These are phyloP conservation scores for Aspergillus eucalypticola DNA, from an alignment of 2,329 filamentous ascomycete species.

Conservation along the genomic window DNA sequence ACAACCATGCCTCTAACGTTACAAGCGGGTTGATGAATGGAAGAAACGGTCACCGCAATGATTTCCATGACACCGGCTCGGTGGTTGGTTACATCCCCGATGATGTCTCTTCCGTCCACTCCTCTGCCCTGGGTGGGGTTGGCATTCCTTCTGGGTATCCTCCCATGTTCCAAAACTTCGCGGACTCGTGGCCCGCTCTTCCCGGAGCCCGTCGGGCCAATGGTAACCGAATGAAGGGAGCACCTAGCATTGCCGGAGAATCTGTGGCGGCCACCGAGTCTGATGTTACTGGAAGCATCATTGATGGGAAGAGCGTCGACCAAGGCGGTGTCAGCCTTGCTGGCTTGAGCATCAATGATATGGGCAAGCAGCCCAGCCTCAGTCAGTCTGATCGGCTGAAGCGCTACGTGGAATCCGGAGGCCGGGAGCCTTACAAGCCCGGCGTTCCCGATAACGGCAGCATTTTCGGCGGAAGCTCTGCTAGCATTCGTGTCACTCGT, in stretches of 20 bases:
- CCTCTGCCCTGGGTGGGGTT: constrained; percentile 82
- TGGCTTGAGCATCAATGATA: constrained; percentile 73
- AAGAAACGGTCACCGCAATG: constrained; percentile 51
- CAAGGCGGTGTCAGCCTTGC: constrained; percentile 88
- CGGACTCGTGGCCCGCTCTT: constrained; percentile 84
- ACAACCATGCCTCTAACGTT: constrained; percentile 65
- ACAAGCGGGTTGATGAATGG: constrained; percentile 55
- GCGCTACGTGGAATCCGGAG: constrained; percentile 86
- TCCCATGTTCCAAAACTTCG: constrained; percentile 92
- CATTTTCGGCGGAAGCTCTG: constrained; percentile 64
- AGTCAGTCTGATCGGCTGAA: constrained; percentile 89
- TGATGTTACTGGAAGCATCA: constrained; percentile 75
- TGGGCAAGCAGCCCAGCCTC: constrained; percentile 69
- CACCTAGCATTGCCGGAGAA: constrained; percentile 81
- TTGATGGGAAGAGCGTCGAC: constrained; percentile 68
- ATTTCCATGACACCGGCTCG: constrained; percentile 75
- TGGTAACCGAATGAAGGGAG: constrained; percentile 66
- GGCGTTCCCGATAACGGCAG: constrained; percentile 60
- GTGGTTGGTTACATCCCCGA: constrained; percentile 95
- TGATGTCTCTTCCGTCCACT: constrained; percentile 94
- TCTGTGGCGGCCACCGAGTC: constrained; percentile 90
- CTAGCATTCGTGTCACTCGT: constrained; percentile 51
- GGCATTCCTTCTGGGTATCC: constrained; percentile 83
- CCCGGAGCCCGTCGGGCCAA: constrained; percentile 67
- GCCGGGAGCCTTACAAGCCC: constrained; percentile 59